These are phyloP conservation scores for Dentiscutata heterogama DNA, from an alignment of 371 early-diverging fungal genomes.

Conservation along the genomic window DNA sequence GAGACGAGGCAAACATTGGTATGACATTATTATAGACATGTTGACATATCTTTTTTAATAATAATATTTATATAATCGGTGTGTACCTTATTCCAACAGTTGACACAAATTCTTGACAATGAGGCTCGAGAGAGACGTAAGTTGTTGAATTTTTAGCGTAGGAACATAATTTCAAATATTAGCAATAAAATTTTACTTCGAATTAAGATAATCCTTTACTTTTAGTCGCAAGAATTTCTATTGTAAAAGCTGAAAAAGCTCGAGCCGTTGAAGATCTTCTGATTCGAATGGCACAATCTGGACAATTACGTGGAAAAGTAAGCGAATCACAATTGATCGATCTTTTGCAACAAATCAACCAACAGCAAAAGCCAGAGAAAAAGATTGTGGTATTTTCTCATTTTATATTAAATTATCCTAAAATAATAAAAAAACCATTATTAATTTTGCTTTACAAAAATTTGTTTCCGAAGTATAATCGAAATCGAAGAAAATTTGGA, in stretches of 20 bases:
- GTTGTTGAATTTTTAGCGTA: slow-evolving; percentile 40
- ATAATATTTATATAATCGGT: background rate
- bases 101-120: slow-evolving; percentile 85
- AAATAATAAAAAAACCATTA: background rate
- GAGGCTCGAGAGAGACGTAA: slow-evolving; percentile 89
- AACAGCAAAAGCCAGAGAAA: slow-evolving; percentile 70
- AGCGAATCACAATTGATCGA: slow-evolving; percentile 88
- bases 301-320: slow-evolving; percentile 85
- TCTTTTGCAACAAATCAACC: slow-evolving; percentile 85
- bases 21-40: slow-evolving; percentile 10
- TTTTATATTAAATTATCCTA: background rate
- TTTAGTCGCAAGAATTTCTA: slow-evolving; percentile 85
- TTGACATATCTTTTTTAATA: too few relatives aligned
- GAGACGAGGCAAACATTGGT: slow-evolving; percentile 88
- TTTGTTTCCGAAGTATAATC: background rate
- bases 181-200: background rate
- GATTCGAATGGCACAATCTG: slow-evolving; percentile 88
- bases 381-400: slow-evolving; percentile 78
- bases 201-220: slow-evolving; percentile 9
- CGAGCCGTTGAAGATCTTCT: slow-evolving; percentile 91
- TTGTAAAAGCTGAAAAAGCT: slow-evolving; percentile 92
- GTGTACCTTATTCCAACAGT: slow-evolving; percentile 52
- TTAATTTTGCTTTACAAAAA: background rate
- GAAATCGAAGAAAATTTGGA: slow-evolving; percentile 15
- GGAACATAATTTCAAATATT: background rate